A percentile compares a stretch with the other conserved stretches of the same genome.
Conservation (phyloP, 257 asterid species). For the Gardenia jasminoides region DNA sequence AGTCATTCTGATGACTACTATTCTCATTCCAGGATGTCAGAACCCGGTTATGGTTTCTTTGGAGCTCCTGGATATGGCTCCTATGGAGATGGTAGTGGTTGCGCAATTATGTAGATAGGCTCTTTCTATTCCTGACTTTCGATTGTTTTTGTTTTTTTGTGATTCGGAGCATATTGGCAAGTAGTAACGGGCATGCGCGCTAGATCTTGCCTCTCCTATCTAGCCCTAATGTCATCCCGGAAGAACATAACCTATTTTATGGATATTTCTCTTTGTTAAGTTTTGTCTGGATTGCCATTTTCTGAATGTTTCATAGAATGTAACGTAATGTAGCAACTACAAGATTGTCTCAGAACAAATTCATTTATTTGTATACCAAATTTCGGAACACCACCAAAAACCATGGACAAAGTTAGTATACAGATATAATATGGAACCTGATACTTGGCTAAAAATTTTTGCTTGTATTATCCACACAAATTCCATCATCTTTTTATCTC, state of each 20-base stretch:
- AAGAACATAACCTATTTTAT: background rate
- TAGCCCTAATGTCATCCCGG: background rate
- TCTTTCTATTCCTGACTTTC: background rate
- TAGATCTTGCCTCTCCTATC: background rate
- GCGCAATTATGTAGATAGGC: conserved; percentile 8
- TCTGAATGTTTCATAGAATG: too few relatives aligned
- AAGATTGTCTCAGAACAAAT: too few relatives aligned
- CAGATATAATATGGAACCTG: background rate
- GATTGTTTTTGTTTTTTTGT: background rate
- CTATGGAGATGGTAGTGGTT: background rate
- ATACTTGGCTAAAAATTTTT: too few relatives aligned
- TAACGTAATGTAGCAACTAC: too few relatives aligned
- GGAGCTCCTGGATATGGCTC: background rate
- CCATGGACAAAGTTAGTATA: background rate
- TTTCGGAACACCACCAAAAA: background rate
- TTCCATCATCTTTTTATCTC: too few relatives aligned
- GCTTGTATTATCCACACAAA: too few relatives aligned
- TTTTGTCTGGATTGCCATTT: too few relatives aligned
- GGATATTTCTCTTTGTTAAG: background rate
- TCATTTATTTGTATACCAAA: too few relatives aligned
- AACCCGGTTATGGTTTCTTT: background rate
- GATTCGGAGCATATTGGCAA: background rate
- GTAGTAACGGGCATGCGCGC: too few relatives aligned
- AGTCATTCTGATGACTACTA: background rate
- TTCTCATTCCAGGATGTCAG: background rate